Evolutionary conservation across 2,329 filamentous ascomycete genomes (phyloP).

Genomic region (Dendrostoma leiphaemia): DNA sequence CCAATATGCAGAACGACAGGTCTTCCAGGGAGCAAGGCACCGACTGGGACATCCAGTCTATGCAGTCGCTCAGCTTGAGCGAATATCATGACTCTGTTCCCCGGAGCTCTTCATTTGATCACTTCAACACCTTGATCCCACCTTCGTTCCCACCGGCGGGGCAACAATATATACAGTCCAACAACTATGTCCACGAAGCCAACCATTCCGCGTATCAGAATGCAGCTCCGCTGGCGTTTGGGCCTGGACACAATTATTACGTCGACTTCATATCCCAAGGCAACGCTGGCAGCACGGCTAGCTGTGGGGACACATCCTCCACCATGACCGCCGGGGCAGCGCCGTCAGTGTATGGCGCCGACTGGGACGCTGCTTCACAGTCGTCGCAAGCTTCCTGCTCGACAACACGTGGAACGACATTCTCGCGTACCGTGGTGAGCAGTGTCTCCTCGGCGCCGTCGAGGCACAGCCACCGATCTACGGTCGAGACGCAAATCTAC

Average conservation of each 20-base stretch:
- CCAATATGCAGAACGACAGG: constrained; percentile 5
- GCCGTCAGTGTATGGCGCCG: neutral
- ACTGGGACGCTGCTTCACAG: neutral
- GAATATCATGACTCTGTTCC: neutral
- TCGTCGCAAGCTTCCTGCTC: neutral
- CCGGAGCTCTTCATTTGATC: neutral
- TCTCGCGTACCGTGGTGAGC: neutral
- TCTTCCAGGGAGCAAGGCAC: neutral
- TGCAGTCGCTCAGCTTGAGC: constrained; percentile 4
- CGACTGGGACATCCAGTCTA: neutral
- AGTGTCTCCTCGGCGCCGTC: neutral
- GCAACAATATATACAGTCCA: neutral
- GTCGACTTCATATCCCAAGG: neutral
- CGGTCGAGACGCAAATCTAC: constrained; percentile 3
- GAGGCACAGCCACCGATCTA: neutral
- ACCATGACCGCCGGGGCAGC: neutral
- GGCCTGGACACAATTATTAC: neutral
- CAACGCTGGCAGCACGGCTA: neutral
- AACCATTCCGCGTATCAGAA: neutral
- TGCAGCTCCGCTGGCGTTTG: neutral
- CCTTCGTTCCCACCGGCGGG: neutral
- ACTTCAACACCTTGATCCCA: neutral
- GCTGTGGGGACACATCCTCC: neutral
- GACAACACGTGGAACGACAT: neutral
- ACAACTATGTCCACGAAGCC: neutral